Evolutionary conservation across 495 filamentous ascomycete species (phyloP).

Genomic region (Penicilliopsis zonata): DNA sequence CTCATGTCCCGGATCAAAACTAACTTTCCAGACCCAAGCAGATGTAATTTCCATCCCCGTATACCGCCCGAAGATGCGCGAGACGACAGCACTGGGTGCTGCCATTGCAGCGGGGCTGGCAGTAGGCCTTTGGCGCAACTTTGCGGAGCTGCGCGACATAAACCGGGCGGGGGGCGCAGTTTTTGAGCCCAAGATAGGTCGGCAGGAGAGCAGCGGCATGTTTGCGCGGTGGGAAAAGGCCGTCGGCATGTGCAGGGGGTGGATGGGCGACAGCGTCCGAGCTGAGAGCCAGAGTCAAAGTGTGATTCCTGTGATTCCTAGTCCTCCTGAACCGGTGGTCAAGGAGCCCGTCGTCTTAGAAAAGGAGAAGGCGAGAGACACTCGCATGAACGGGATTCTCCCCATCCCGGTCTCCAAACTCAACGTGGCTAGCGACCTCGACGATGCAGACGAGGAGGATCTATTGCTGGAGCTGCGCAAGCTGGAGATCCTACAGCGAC

Average conservation of each 20-base stretch:
- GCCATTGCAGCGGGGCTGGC: constrained; percentile 94
- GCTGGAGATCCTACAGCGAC: constrained; percentile 28
- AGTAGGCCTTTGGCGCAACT: constrained; percentile 65
- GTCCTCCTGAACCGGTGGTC: no score
- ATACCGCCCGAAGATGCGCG: constrained; percentile 56
- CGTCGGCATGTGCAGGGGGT: constrained; percentile 76
- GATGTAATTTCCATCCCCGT: constrained; percentile 33
- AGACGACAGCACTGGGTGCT: constrained; percentile 86
- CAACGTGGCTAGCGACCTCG: constrained; percentile 15
- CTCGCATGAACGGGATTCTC: constrained; percentile 8
- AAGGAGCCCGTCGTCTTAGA: constrained; percentile 2
- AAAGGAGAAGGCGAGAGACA: constrained; percentile 5
- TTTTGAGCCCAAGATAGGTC: constrained; percentile 58
- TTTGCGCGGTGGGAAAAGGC: constrained; percentile 74
- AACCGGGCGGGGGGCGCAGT: constrained; percentile 60
- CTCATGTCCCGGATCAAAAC: not conserved
- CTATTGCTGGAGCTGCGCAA: constrained; percentile 26
- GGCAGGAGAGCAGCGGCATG: constrained; percentile 46
- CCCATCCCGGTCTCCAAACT: constrained; percentile 2
- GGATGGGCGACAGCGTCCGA: constrained; percentile 27
- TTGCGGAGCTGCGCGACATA: constrained; percentile 68
- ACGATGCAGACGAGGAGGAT: constrained; percentile 30
- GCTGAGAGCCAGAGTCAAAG: no score
- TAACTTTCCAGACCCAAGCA: constrained; percentile 23
- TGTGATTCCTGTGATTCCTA: no score